phyloP scores from a whole-genome alignment of 768 basidiomycete species.

The Cyclocybe aegerita region DNA sequence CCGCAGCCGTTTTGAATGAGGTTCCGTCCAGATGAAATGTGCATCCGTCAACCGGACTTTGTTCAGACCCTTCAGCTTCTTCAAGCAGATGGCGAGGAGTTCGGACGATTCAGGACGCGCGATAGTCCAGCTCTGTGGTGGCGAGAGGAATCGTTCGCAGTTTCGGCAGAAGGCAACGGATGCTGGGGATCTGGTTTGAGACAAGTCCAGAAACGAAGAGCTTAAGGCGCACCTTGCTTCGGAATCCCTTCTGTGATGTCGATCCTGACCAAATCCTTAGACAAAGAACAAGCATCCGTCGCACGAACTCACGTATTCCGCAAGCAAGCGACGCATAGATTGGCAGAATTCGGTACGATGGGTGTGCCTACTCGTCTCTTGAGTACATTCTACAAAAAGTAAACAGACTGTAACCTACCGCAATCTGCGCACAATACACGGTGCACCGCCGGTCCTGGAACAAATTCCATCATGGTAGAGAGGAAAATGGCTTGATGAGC shows the following conservation, averaged over 20 bases:
- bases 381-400: not conserved
- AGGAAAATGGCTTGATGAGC: not conserved
- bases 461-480: constrained; percentile 66
- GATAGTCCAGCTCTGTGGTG: constrained; percentile 83
- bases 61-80: constrained; percentile 90
- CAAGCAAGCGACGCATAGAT: constrained; percentile 86
- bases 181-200: constrained; percentile 39
- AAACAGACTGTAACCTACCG: constrained; percentile 41
- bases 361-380: constrained; percentile 56
- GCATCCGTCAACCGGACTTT: constrained; percentile 98
- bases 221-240: constrained; percentile 66
- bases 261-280: constrained; percentile 47
- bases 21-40: constrained; percentile 99
- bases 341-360: constrained; percentile 90
- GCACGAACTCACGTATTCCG: constrained; percentile 68
- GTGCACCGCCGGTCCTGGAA: constrained; percentile 71
- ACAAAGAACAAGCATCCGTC: not conserved
- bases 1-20: constrained; percentile 90
- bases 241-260: constrained; percentile 99
- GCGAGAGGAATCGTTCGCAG: constrained; percentile 93
- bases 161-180: constrained; percentile 93
- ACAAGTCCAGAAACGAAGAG: not conserved
- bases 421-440: constrained; percentile 90
- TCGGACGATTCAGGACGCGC: constrained; percentile 91
- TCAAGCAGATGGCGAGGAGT: constrained; percentile 89